Evolutionary conservation across 176 grass and related monocot genomes (phyloP).

Genomic region (Raddia distichophylla): DNA sequence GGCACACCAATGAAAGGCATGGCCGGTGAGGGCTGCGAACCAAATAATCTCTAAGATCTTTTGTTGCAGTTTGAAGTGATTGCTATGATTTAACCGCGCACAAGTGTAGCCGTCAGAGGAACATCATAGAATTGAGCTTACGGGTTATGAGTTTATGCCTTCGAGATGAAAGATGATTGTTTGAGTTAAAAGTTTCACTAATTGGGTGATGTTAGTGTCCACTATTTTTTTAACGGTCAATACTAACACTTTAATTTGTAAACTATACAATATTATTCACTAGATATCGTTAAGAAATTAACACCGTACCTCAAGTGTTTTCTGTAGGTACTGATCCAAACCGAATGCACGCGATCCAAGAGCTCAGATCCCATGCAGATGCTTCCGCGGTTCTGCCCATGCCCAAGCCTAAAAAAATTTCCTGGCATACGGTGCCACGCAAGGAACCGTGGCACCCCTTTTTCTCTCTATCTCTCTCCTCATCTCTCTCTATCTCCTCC

Average conservation of each 20-base stretch:
- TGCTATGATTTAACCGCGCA: neutral
- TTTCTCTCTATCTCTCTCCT: too few relatives aligned
- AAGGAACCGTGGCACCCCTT: too few relatives aligned
- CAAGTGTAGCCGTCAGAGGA: neutral
- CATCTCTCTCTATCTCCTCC: too few relatives aligned
- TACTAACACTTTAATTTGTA: too few relatives aligned
- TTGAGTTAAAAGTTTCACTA: neutral
- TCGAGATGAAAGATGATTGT: neutral
- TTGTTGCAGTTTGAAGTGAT: neutral
- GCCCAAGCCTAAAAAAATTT: too few relatives aligned
- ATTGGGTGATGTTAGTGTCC: neutral
- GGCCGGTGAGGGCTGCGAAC: too few relatives aligned
- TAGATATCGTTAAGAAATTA: neutral
- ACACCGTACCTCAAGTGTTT: neutral
- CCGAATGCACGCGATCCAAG: neutral
- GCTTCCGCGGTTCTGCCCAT: neutral
- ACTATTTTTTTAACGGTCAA: neutral
- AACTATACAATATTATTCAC: neutral
- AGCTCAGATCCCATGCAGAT: neutral
- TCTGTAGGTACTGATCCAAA: neutral
- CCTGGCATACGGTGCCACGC: too few relatives aligned
- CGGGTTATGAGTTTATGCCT: neutral
- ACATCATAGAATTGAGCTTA: neutral
- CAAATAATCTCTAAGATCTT: neutral
- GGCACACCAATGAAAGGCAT: too few relatives aligned